Conservation (phyloP, 352 stramenopile species). For the Phytophthora hibernalis region DNA sequence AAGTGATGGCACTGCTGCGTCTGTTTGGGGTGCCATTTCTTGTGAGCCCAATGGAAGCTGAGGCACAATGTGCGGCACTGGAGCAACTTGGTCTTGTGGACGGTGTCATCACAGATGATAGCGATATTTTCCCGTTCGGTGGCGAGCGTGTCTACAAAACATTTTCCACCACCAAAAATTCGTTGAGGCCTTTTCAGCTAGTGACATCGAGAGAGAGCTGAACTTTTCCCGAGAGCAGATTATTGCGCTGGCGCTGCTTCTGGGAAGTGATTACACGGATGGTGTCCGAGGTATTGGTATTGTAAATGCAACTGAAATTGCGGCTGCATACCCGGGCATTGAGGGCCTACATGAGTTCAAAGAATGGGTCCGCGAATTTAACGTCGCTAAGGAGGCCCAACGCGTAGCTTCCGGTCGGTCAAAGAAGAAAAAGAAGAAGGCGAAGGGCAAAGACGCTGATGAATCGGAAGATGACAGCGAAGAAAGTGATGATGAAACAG, state of each 20-base stretch:
- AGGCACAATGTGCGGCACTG: slow-evolving; percentile 97
- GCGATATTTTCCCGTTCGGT: slow-evolving; percentile 95
- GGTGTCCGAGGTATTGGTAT: slow-evolving; percentile 85
- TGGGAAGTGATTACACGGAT: slow-evolving; percentile 97
- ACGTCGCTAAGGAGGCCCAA: slow-evolving; percentile 63
- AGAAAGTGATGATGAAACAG: slow-evolving; percentile 54
- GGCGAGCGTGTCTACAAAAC: slow-evolving; percentile 98
- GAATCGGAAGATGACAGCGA: slow-evolving; percentile 30
- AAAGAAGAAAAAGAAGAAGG: slow-evolving; percentile 64
- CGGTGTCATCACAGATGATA: slow-evolving; percentile 99
- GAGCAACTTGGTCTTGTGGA: slow-evolving; percentile 97
- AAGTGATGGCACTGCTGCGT: slow-evolving; percentile 96
- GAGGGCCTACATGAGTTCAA: slow-evolving; percentile 89
- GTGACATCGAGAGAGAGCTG: slow-evolving; percentile 94
- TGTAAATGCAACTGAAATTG: slow-evolving; percentile 84
- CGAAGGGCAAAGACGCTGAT: slow-evolving; percentile 33
- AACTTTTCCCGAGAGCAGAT: slow-evolving; percentile 93
- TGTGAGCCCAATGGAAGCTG: slow-evolving; percentile 99
- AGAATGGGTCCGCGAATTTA: slow-evolving; percentile 72
- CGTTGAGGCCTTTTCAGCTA: slow-evolving; percentile 96
- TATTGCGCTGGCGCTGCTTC: slow-evolving; percentile 91
- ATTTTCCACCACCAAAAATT: slow-evolving; percentile 99
- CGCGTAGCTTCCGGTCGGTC: slow-evolving; percentile 28
- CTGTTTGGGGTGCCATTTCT: slow-evolving; percentile 99
- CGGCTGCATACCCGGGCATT: slow-evolving; percentile 83